Evolutionary conservation across 2,329 filamentous ascomycete species (phyloP).

Genomic region (Tricladium varicosporioides): DNA sequence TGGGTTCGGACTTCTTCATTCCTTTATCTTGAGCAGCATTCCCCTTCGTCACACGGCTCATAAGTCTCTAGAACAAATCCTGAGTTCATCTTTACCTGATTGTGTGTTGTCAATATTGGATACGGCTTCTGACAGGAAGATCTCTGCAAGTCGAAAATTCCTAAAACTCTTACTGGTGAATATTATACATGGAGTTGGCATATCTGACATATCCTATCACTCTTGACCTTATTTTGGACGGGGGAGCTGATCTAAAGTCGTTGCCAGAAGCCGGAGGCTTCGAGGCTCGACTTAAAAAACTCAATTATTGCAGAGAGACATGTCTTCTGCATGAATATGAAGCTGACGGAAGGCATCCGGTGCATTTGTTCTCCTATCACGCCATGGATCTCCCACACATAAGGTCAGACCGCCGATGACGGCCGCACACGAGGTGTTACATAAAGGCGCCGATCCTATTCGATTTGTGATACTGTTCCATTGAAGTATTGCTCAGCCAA

Average conservation of each 20-base stretch:
- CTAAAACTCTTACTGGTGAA: not conserved
- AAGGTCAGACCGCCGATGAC: not conserved
- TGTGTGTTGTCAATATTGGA: not conserved
- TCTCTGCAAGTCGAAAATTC: not conserved
- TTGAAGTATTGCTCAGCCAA: not conserved
- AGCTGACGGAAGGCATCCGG: not conserved
- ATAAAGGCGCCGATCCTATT: not conserved
- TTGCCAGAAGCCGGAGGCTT: not conserved
- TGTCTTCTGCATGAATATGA: not conserved
- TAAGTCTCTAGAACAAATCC: not conserved
- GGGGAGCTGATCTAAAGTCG: not conserved
- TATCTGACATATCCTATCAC: not conserved
- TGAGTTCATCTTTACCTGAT: not conserved
- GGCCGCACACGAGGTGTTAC: not conserved
- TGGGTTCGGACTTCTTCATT: not conserved
- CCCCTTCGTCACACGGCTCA: not conserved
- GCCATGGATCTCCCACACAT: not conserved
- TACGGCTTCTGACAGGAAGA: not conserved
- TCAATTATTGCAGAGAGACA: not conserved
- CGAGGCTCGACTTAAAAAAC: not conserved
- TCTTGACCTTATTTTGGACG: not conserved
- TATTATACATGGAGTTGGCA: not conserved
- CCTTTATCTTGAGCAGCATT: not conserved
- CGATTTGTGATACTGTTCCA: not conserved
- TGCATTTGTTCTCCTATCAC: not conserved